A percentile compares a stretch with the other conserved stretches of the same genome.
These are phyloP conservation scores for Artomyces pyxidatus DNA, from an alignment of 768 basidiomycete species.

Conservation along the genomic window DNA sequence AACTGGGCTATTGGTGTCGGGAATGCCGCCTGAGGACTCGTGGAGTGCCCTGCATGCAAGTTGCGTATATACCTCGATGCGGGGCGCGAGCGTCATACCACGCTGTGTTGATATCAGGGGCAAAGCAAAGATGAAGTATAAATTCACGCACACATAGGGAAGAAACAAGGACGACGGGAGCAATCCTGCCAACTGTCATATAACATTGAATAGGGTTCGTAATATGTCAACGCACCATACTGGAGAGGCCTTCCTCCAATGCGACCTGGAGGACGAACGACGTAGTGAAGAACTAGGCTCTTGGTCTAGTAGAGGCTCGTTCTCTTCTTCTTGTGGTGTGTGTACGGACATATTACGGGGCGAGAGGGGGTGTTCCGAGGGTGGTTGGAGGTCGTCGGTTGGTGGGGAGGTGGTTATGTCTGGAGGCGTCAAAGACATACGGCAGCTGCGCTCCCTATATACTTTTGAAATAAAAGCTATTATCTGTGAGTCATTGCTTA, in stretches of 20 bases:
- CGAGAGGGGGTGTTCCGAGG: neutral
- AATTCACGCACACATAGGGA: conserved; percentile 12
- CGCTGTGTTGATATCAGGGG: conserved; percentile 2
- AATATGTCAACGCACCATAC: conserved; percentile 1
- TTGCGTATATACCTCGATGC: conserved; percentile 16
- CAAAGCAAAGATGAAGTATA: neutral
- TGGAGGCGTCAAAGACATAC: too few relatives aligned
- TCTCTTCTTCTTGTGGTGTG: conserved; percentile 1
- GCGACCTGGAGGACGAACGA: neutral
- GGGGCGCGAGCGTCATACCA: conserved; percentile 16
- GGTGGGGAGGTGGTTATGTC: too few relatives aligned
- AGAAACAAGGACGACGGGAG: conserved; percentile 12
- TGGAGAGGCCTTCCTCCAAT: conserved; percentile 11
- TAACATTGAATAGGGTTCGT: neutral
- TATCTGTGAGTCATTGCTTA: too few relatives aligned
- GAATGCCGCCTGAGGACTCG: neutral
- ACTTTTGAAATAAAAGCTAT: too few relatives aligned
- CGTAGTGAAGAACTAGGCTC: neutral
- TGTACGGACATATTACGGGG: neutral
- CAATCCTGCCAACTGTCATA: conserved; percentile 7
- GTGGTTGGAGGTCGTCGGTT: neutral
- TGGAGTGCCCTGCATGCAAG: conserved; percentile 14
- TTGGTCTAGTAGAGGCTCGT: conserved; percentile 9
- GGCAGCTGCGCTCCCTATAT: too few relatives aligned
- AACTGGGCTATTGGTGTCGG: too few relatives aligned